Percentiles rank a stretch among this genome's conserved stretches.
phyloP scores from a whole-genome alignment of 106 monocot species.

The Vanilla planifolia region DNA sequence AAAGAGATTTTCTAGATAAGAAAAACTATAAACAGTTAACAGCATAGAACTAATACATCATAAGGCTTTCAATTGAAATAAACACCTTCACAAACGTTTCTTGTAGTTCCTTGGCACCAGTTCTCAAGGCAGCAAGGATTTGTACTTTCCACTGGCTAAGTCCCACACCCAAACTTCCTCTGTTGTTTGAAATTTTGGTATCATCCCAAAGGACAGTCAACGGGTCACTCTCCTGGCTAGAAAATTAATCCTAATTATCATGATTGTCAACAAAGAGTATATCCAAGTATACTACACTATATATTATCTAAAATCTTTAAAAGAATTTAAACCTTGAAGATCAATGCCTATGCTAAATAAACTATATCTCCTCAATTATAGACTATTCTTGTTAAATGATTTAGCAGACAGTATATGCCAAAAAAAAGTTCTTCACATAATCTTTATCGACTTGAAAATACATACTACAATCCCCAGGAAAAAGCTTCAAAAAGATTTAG shows the following conservation, averaged over 20 bases:
- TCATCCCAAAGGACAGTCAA: slow-evolving; percentile 25
- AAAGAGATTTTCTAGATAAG: slow-evolving; percentile 7
- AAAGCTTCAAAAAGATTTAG: no score
- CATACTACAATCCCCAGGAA: no score
- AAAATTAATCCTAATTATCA: background rate
- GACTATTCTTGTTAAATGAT: no score
- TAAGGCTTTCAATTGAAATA: background rate
- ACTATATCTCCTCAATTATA: no score
- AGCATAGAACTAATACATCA: background rate
- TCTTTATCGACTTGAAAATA: no score
- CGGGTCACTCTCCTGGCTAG: slow-evolving; percentile 21
- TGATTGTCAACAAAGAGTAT: background rate
- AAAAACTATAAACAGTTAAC: background rate
- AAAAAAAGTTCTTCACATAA: no score
- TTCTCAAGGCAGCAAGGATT: slow-evolving; percentile 42
- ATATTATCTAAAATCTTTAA: no score
- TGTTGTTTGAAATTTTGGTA: slow-evolving; percentile 11
- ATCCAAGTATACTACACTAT: no score
- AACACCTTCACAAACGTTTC: slow-evolving; percentile 72
- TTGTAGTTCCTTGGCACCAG: slow-evolving; percentile 69
- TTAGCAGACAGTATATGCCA: no score
- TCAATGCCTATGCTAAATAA: no score
- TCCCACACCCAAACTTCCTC: slow-evolving; percentile 65
- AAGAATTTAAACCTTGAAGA: no score
- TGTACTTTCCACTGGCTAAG: slow-evolving; percentile 79